Percentiles rank a stretch among this genome's conserved stretches.
Conservation (phyloP, 2,329 filamentous ascomycete species). For the Fusarium robinianum region DNA sequence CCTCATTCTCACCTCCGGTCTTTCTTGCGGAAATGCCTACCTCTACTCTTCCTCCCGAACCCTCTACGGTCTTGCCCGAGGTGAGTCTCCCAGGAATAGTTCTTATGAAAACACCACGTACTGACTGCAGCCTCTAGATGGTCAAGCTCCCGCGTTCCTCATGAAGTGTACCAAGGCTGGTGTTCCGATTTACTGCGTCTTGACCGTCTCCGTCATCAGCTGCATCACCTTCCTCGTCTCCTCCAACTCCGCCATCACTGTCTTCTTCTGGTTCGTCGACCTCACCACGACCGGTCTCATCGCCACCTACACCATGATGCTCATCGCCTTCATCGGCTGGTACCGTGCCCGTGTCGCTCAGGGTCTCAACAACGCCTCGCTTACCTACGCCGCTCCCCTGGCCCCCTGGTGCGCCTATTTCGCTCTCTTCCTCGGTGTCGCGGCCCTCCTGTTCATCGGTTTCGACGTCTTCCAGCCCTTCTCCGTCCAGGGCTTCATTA, state of each 20-base stretch:
- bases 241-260: constrained; percentile 50
- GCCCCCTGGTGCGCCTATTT: constrained; percentile 59
- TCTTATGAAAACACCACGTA: neutral
- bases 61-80: constrained; percentile 52
- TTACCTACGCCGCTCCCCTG: constrained; percentile 55
- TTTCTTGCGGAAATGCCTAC: constrained; percentile 53
- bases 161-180: constrained; percentile 61
- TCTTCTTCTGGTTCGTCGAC: constrained; percentile 59
- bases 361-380: constrained; percentile 48
- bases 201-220: constrained; percentile 51
- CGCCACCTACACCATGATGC: constrained; percentile 58
- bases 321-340: constrained; percentile 49
- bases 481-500: constrained; percentile 53
- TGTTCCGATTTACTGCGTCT: constrained; percentile 61
- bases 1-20: constrained; percentile 61
- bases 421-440: constrained; percentile 50
- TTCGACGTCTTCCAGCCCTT: constrained; percentile 60
- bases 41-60: constrained; percentile 53
- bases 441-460: constrained; percentile 60
- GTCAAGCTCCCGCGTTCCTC: constrained; percentile 54
- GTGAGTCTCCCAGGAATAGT: constrained; percentile 9
- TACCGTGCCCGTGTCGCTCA: constrained; percentile 56
- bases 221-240: constrained; percentile 56
- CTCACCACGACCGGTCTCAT: constrained; percentile 59
- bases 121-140: constrained; percentile 36